Evolutionary conservation across 495 filamentous ascomycete genomes (phyloP).

Genomic region (Poronia punctata): DNA sequence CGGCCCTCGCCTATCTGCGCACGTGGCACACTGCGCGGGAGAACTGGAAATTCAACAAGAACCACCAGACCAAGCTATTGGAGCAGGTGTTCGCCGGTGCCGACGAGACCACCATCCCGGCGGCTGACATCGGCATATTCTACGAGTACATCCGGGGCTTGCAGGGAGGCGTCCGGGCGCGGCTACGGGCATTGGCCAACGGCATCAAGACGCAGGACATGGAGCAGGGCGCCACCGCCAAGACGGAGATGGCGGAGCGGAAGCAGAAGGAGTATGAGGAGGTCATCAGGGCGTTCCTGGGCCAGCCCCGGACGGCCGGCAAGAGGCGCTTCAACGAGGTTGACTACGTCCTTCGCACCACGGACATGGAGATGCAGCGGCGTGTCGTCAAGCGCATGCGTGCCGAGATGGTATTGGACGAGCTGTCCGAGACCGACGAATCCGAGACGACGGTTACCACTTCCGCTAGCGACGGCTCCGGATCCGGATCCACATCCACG

Average conservation of each 20-base stretch:
- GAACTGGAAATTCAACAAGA: constrained; percentile 92
- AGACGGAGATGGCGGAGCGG: constrained; percentile 32
- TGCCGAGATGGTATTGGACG: constrained; percentile 38
- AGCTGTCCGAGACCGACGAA: constrained; percentile 36
- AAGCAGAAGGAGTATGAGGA: constrained; percentile 49
- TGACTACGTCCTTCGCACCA: constrained; percentile 37
- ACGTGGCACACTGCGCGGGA: constrained; percentile 58
- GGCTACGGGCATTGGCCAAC: constrained; percentile 55
- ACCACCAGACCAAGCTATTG: constrained; percentile 71
- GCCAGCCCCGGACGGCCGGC: constrained; percentile 21
- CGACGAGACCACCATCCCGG: constrained; percentile 52
- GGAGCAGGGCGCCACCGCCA: constrained; percentile 30
- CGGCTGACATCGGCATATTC: constrained; percentile 55
- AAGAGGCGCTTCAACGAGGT: constrained; percentile 38
- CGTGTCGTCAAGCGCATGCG: constrained; percentile 45
- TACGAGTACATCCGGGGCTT: constrained; percentile 65
- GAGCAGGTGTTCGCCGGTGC: constrained; percentile 70
- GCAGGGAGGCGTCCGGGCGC: constrained; percentile 56
- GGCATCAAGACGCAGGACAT: constrained; percentile 46
- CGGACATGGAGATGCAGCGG: constrained; percentile 37
- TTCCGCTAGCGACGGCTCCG: constrained; percentile 18
- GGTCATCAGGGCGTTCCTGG: constrained; percentile 41
- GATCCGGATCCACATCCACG: constrained; percentile 17
- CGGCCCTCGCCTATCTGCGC: constrained; percentile 65
- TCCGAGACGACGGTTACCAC: constrained; percentile 21